phyloP scores from a whole-genome alignment of 768 basidiomycete species.

The Coprinopsis cinerea region DNA sequence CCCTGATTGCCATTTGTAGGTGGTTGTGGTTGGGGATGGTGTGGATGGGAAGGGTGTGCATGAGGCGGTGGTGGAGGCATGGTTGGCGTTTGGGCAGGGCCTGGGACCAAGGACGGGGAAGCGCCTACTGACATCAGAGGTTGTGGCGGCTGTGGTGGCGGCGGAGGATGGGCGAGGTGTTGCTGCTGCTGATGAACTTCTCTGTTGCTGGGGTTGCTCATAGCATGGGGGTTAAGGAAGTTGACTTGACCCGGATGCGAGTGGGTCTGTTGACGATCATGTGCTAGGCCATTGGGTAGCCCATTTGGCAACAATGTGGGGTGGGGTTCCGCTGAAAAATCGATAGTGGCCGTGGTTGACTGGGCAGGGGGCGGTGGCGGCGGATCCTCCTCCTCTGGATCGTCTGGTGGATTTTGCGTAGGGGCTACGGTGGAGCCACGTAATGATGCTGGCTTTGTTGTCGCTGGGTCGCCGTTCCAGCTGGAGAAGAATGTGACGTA shows the following conservation, averaged over 20 bases:
- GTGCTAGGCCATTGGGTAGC: constrained; percentile 19
- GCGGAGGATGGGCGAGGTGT: constrained; percentile 14
- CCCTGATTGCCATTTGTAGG: background rate
- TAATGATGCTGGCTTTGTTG: constrained; percentile 41
- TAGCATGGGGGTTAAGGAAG: constrained; percentile 35
- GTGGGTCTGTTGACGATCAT: constrained; percentile 11
- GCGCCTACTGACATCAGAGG: background rate
- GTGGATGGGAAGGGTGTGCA: constrained; percentile 6
- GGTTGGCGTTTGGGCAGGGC: constrained; percentile 1
- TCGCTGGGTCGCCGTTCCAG: constrained; percentile 64
- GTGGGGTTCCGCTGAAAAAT: constrained; percentile 26
- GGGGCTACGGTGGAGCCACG: constrained; percentile 27
- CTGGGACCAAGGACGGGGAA: background rate
- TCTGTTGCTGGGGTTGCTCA: constrained; percentile 15
- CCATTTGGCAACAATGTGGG: constrained; percentile 24
- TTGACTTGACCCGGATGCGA: constrained; percentile 24
- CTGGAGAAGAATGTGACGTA: constrained; percentile 32
- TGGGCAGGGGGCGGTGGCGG: constrained; percentile 20
- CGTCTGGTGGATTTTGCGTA: constrained; percentile 33
- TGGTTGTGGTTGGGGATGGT: background rate
- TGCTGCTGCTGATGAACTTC: constrained; percentile 7
- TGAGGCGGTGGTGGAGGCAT: constrained; percentile 10
- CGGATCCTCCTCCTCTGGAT: constrained; percentile 49
- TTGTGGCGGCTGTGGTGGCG: constrained; percentile 11
- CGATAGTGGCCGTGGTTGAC: constrained; percentile 22